phyloP scores from a whole-genome alignment of 2,329 filamentous ascomycete species.

The Pleurostoma richardsiae region DNA sequence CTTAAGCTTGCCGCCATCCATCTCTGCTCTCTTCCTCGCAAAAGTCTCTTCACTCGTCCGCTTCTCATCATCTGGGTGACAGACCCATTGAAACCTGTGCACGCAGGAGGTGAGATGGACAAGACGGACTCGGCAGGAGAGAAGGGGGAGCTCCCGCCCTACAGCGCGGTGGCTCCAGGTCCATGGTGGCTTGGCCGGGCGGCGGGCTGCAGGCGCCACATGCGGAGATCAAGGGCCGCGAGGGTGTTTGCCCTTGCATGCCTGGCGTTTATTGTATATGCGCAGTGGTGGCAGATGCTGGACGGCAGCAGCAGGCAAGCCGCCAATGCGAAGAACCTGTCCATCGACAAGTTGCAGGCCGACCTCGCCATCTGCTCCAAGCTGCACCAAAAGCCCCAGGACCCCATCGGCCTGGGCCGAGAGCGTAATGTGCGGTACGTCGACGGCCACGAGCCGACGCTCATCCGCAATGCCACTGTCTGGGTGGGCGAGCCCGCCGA shows the following conservation, averaged over 20 bases:
- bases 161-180: conserved; percentile 25
- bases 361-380: conserved; percentile 52
- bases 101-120: too few species aligned
- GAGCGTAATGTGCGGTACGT: conserved; percentile 57
- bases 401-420: conserved; percentile 51
- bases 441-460: conserved; percentile 51
- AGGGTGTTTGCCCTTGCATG: conserved; percentile 38
- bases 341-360: conserved; percentile 43
- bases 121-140: conserved; percentile 14
- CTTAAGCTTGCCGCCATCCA: too few species aligned
- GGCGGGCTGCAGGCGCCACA: conserved; percentile 13
- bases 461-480: conserved; percentile 62
- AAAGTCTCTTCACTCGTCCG: too few species aligned
- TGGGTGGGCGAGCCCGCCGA: conserved; percentile 58
- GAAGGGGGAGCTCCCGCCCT: conserved; percentile 39
- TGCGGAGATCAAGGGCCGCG: conserved; percentile 38
- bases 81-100: too few species aligned
- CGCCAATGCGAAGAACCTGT: conserved; percentile 27
- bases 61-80: too few species aligned
- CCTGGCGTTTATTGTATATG: conserved; percentile 42
- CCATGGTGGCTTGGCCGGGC: conserved; percentile 10
- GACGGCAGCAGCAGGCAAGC: conserved; percentile 1
- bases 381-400: conserved; percentile 48
- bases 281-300: conserved; percentile 34
- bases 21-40: too few species aligned